Conservation (phyloP, 106 monocot species). For the Apostasia ramifera region DNA sequence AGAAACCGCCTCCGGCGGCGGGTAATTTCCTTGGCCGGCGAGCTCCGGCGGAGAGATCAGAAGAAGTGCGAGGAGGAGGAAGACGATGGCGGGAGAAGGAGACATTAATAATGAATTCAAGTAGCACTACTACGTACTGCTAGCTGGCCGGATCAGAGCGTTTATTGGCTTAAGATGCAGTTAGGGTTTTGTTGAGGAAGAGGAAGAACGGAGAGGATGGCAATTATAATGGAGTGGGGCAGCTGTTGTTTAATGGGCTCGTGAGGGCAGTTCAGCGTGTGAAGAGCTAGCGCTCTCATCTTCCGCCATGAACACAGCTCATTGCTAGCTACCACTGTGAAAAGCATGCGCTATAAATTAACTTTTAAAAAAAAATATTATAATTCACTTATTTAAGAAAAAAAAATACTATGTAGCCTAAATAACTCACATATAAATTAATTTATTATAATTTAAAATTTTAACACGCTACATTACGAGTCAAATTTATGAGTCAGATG, state of each 20-base stretch:
- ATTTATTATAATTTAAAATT: too few relatives aligned
- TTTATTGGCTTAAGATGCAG: too few relatives aligned
- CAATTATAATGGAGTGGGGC: background rate
- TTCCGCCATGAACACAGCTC: background rate
- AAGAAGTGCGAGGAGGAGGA: conserved; percentile 5
- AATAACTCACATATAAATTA: too few relatives aligned
- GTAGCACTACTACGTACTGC: too few relatives aligned
- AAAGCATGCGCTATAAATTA: too few relatives aligned
- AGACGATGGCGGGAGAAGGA: background rate
- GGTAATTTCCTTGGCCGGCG: background rate
- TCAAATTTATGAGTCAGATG: too few relatives aligned
- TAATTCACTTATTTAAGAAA: too few relatives aligned
- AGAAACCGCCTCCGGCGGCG: background rate
- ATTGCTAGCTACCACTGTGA: background rate
- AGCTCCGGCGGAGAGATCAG: background rate
- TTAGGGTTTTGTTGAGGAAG: background rate
- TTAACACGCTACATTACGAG: too few relatives aligned
- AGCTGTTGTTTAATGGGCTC: conserved; percentile 6
- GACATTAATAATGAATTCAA: background rate
- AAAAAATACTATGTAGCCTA: too few relatives aligned
- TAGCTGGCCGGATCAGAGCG: too few relatives aligned
- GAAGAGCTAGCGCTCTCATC: background rate
- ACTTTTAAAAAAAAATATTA: too few relatives aligned
- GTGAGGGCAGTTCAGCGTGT: conserved; percentile 12
- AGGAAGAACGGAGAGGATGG: background rate